Evolutionary conservation across 257 asterid species (phyloP).

Genomic region (Thymus mandschuricus): DNA sequence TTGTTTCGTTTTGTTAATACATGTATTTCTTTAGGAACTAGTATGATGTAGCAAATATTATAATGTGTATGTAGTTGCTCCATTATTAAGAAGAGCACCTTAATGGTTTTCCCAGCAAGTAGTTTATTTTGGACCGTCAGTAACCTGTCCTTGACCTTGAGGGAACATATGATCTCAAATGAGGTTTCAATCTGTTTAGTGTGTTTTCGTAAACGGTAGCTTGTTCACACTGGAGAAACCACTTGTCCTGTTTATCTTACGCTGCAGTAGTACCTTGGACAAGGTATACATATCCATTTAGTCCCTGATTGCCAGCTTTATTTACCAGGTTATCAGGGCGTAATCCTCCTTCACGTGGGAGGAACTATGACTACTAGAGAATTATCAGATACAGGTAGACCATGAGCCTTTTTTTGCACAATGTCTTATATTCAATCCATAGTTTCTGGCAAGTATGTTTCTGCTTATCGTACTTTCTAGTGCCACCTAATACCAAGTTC

Average conservation of each 20-base stretch:
- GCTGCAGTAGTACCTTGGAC: constrained; percentile 24
- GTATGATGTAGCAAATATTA: background rate
- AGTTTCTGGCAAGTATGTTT: constrained; percentile 29
- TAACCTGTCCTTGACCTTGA: constrained; percentile 25
- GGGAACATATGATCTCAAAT: constrained; percentile 10
- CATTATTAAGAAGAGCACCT: background rate
- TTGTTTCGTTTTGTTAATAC: constrained; percentile 5
- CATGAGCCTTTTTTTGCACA: constrained; percentile 35
- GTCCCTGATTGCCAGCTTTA: constrained; percentile 47
- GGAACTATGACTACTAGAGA: constrained; percentile 87
- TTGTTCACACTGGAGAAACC: constrained; percentile 20
- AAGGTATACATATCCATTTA: constrained; percentile 11
- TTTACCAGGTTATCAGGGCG: constrained; percentile 87
- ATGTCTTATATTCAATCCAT: constrained; percentile 36
- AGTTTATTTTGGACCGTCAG: constrained; percentile 10
- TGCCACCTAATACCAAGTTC: constrained; percentile 37
- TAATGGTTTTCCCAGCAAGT: background rate
- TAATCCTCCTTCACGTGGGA: constrained; percentile 84
- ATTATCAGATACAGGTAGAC: constrained; percentile 72
- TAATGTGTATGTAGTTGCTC: constrained; percentile 13
- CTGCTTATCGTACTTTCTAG: constrained; percentile 34
- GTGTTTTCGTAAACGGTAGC: constrained; percentile 6
- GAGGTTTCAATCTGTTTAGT: constrained; percentile 19
- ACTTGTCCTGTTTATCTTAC: constrained; percentile 30
- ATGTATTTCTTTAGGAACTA: constrained; percentile 2